Percentiles rank a stretch among this genome's conserved stretches.
Evolutionary conservation across 2,329 filamentous ascomycete species (phyloP).

Genomic region (Aureobasidium sp.): DNA sequence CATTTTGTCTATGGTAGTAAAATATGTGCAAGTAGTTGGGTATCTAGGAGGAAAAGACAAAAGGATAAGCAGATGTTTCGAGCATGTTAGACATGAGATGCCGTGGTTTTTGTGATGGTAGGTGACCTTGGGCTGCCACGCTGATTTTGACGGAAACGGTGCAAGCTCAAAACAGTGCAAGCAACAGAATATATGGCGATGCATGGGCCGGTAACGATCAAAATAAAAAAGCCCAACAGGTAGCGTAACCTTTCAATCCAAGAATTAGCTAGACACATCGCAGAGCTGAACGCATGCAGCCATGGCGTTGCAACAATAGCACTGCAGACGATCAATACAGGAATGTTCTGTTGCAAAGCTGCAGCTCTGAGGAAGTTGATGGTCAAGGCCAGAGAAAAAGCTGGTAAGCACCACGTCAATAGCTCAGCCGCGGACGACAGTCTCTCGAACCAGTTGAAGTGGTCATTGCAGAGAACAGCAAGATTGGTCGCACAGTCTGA

Average conservation of each 20-base stretch:
- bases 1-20: no score
- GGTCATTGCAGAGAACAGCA: slow-evolving; percentile 41
- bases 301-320: slow-evolving; percentile 28
- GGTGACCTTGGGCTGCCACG: not conserved
- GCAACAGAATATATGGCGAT: slow-evolving; percentile 39
- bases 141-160: slow-evolving; percentile 19
- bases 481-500: slow-evolving; percentile 46
- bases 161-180: slow-evolving; percentile 39
- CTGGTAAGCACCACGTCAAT: slow-evolving; percentile 33
- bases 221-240: slow-evolving; percentile 26
- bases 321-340: slow-evolving; percentile 21
- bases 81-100: not conserved
- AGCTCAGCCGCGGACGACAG: slow-evolving; percentile 43
- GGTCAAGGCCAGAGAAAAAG: slow-evolving; percentile 24
- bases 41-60: no score
- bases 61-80: no score
- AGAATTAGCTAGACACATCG: slow-evolving; percentile 26
- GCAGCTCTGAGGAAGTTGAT: slow-evolving; percentile 24
- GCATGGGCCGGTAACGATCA: slow-evolving; percentile 31
- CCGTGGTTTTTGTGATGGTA: not conserved
- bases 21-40: no score
- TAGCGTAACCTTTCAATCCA: slow-evolving; percentile 25
- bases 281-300: slow-evolving; percentile 26
- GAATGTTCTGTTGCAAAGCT: not conserved
- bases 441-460: slow-evolving; percentile 39